These are phyloP conservation scores for Yamadazyma akitaensis DNA, from an alignment of 805 yeast species.

Conservation along the genomic window DNA sequence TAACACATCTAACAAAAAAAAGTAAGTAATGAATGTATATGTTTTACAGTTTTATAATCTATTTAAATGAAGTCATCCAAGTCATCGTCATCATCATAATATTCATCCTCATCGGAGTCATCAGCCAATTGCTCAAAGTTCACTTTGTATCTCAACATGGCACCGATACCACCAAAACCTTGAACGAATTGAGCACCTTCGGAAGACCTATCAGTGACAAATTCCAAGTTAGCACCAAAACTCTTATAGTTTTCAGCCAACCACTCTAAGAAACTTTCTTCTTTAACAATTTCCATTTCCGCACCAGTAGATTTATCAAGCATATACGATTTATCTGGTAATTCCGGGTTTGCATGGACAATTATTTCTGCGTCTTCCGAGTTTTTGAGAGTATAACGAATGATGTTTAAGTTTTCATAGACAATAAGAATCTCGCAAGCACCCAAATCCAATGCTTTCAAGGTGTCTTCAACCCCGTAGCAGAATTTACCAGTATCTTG, in stretches of 20 bases:
- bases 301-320: slow-evolving; percentile 82
- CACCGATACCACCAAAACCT: slow-evolving; percentile 99
- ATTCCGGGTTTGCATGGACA: slow-evolving; percentile 68
- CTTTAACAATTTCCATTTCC: slow-evolving; percentile 87
- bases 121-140: slow-evolving; percentile 94
- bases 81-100: slow-evolving; percentile 69
- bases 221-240: slow-evolving; percentile 94
- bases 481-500: slow-evolving; percentile 97
- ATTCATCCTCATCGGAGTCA: slow-evolving; percentile 81
- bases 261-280: slow-evolving; percentile 91
- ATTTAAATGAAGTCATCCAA: slow-evolving; percentile 32
- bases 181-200: slow-evolving; percentile 98
- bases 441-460: slow-evolving; percentile 94
- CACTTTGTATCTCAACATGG: slow-evolving; percentile 90
- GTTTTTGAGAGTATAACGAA: slow-evolving; percentile 82
- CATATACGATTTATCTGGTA: slow-evolving; percentile 71
- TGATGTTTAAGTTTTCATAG: slow-evolving; percentile 82
- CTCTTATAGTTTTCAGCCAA: slow-evolving; percentile 92
- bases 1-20: neutral
- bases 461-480: slow-evolving; percentile 94
- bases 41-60: neutral
- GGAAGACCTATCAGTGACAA: slow-evolving; percentile 92
- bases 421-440: slow-evolving; percentile 93
- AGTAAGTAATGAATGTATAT: neutral
- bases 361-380: slow-evolving; percentile 74